Evolutionary conservation across 805 yeast genomes (phyloP), one percentile per base, ranked within the genome.

Genomic region (Pichia scutulata): DNA sequence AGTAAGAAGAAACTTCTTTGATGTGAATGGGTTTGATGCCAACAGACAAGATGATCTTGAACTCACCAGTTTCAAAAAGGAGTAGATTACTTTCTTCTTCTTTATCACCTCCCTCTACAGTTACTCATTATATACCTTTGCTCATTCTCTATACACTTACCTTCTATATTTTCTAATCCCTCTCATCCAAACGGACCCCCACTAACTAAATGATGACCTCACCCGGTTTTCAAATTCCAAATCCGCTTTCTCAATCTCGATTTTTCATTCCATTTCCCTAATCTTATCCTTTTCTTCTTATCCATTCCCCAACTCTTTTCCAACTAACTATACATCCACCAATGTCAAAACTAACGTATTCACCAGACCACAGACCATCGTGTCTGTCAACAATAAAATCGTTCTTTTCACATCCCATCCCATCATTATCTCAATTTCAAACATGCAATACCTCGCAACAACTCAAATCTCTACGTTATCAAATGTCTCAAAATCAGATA

Each of bases 1-100:
- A 72, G 95, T 92, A 14, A 81, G 98, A 69, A 80, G 98, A 66
- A 96, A 90, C 70, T 92, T 83, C 67, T 76, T 82, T 60, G 80
- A 76, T 56, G 54, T 61, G 12, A 57, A 55, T 45, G 60, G 60
- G 4, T 57, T 52, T 18, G 51, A 43, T 18, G 41, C 26, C 30
- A 14, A 6, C 5, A 9, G 18, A 37, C n/a, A 24, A 13, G 18
- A 24, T 18, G 18, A 5, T 13, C 14, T 28, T 16, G 33, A 28
- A 28, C 14, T 28, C 3, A 28, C 9, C 12, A 13, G n/a, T 13
- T 12, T 13, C n/a, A 28, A 28, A 13, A 28, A 28, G 12, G 33
- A n/a, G n/a, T n/a, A n/a, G n/a, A 24, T 8, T 24, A 5, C 26
- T 24, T 24, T 24, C 26, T 24, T 24, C 26, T 8, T 24, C 26